Evolutionary conservation across 495 filamentous ascomycete species (phyloP).

Genomic region (Penicillium maclennaniae): DNA sequence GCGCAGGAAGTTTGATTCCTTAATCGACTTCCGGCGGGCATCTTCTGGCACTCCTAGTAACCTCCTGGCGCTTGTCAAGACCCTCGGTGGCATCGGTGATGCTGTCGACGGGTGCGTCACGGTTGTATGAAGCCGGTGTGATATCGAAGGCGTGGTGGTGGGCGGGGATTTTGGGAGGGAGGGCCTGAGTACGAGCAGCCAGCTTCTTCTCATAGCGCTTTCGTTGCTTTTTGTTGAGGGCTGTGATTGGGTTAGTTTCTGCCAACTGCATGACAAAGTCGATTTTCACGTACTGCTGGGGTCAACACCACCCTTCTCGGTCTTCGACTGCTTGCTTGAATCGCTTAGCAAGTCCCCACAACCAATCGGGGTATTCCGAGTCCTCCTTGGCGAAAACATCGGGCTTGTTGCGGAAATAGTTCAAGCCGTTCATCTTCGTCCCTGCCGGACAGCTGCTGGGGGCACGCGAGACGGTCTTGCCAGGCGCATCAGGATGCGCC

Average conservation of each 20-base stretch:
- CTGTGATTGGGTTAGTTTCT: slow-evolving; percentile 20
- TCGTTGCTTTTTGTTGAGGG: slow-evolving; percentile 56
- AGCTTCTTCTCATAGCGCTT: slow-evolving; percentile 60
- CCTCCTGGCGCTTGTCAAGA: slow-evolving; percentile 37
- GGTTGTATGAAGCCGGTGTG: slow-evolving; percentile 50
- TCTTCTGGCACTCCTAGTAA: slow-evolving; percentile 59
- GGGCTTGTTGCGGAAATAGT: slow-evolving; percentile 80
- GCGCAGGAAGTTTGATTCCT: slow-evolving; percentile 91
- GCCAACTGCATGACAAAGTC: background rate
- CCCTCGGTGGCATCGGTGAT: slow-evolving; percentile 33
- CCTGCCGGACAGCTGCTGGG: slow-evolving; percentile 61
- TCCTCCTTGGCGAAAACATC: slow-evolving; percentile 72
- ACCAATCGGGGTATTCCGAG: slow-evolving; percentile 83
- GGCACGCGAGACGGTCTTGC: slow-evolving; percentile 27
- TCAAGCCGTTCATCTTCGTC: slow-evolving; percentile 71
- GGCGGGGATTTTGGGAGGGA: slow-evolving; percentile 72
- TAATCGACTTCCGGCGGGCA: slow-evolving; percentile 74
- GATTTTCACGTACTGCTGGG: slow-evolving; percentile 56
- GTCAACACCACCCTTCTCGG: slow-evolving; percentile 40
- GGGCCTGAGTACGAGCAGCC: slow-evolving; percentile 59
- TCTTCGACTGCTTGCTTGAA: slow-evolving; percentile 31
- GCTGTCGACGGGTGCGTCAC: slow-evolving; percentile 23
- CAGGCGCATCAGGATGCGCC: slow-evolving; percentile 24
- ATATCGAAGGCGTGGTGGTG: slow-evolving; percentile 84
- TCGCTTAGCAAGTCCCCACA: slow-evolving; percentile 74